These are phyloP conservation scores for Roridomyces roridus DNA, from an alignment of 768 basidiomycete genomes.

Conservation along the genomic window DNA sequence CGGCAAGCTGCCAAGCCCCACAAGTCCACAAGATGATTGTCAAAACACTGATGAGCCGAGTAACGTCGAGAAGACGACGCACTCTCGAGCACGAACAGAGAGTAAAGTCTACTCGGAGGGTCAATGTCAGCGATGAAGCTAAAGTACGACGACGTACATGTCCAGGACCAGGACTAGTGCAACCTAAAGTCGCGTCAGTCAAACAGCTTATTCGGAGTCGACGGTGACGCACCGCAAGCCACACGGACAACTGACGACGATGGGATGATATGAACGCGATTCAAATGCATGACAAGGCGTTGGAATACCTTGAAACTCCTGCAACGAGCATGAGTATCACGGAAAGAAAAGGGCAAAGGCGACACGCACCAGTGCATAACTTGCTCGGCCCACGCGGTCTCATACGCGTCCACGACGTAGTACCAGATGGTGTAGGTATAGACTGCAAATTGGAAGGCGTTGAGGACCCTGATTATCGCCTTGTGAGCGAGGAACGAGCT, in stretches of 20 bases:
- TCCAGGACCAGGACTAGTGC: constrained; percentile 13
- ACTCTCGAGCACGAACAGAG: not conserved
- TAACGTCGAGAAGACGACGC: no score
- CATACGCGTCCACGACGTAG: constrained; percentile 10
- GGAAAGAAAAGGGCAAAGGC: not conserved
- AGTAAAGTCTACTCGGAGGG: constrained; percentile 6
- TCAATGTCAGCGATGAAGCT: not conserved
- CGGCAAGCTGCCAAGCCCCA: no score
- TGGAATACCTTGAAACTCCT: constrained; percentile 18
- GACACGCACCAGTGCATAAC: constrained; percentile 11
- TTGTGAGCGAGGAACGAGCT: not conserved
- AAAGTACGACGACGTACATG: not conserved
- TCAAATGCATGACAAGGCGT: not conserved
- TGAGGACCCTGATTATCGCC: not conserved
- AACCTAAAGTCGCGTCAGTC: not conserved
- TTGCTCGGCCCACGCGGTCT: constrained; percentile 10
- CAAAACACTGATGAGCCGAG: no score
- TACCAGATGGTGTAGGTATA: constrained; percentile 17
- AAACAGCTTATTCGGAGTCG: no score
- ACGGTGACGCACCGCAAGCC: constrained; percentile 8
- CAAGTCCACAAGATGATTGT: no score
- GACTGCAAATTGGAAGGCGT: constrained; percentile 7
- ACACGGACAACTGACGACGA: not conserved
- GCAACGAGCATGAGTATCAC: not conserved
- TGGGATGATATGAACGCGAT: not conserved